Evolutionary conservation across 1,284 basidiomycete genomes (phyloP).

Genomic region (Jaminaea rosea): DNA sequence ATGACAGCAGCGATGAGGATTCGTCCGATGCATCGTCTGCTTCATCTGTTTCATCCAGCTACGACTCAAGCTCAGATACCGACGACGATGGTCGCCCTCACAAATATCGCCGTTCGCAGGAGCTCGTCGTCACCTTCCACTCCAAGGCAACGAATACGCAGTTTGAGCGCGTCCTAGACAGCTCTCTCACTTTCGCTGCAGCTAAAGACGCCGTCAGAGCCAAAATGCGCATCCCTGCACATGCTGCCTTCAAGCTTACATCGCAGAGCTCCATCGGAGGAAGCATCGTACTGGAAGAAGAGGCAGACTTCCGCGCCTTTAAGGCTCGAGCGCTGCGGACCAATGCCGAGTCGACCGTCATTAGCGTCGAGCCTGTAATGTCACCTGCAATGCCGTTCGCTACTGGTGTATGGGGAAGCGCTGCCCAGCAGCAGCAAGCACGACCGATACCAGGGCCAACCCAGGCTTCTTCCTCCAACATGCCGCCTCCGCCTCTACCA

Average conservation of each 20-base stretch:
- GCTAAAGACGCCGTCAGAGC: not conserved
- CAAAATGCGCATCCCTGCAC: not conserved
- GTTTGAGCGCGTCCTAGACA: not conserved
- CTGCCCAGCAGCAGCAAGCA: no score
- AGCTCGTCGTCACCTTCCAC: not conserved
- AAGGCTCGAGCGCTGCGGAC: not conserved
- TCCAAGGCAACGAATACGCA: not conserved
- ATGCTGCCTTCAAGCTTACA: not conserved
- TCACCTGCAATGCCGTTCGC: no score
- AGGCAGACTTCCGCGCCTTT: not conserved
- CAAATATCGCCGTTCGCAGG: not conserved
- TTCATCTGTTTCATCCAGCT: no score
- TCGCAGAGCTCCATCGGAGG: not conserved
- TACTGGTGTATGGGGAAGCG: no score
- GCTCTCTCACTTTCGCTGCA: not conserved
- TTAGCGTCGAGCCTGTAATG: constrained; percentile 1
- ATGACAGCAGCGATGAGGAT: not conserved
- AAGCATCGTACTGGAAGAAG: not conserved
- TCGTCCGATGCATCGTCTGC: no score
- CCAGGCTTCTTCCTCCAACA: no score
- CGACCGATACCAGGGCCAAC: no score
- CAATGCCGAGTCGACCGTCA: not conserved
- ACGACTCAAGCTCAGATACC: not conserved
- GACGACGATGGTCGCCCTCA: not conserved
- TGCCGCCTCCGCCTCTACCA: no score